Conservation (phyloP, 139 green algal species). For the Tetradesmus lagerheimii region DNA sequence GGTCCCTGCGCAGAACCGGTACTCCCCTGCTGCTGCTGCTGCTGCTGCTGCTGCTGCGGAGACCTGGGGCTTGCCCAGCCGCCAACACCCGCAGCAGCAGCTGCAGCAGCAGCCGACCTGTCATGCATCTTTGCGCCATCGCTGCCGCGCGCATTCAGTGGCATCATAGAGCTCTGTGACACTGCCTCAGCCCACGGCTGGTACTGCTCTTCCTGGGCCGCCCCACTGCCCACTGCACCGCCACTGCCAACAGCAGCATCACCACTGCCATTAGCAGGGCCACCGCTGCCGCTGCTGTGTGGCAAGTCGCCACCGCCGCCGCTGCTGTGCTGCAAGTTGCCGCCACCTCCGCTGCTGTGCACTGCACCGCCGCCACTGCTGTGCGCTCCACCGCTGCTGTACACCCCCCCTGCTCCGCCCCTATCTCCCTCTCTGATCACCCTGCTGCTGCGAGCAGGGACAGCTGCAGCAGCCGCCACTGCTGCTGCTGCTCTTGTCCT, state of each 20-base stretch:
- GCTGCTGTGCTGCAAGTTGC: background rate
- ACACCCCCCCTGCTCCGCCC: background rate
- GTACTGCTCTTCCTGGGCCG: constrained; percentile 9
- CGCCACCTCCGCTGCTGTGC: background rate
- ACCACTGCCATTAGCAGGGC: background rate
- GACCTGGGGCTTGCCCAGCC: background rate
- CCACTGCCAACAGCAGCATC: background rate
- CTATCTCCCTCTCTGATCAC: background rate
- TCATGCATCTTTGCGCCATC: background rate
- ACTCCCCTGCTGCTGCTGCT: background rate
- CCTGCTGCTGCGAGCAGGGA: background rate
- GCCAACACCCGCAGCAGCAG: background rate
- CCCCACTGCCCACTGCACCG: constrained; percentile 9
- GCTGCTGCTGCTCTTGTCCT: background rate
- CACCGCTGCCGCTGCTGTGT: background rate
- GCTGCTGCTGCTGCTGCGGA: background rate
- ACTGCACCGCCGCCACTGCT: background rate
- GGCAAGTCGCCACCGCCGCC: background rate
- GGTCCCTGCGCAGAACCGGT: too few species aligned
- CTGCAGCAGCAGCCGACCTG: background rate
- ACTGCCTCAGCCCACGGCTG: constrained; percentile 22
- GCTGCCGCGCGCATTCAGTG: background rate
- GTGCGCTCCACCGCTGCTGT: background rate
- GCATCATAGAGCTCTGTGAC: background rate
- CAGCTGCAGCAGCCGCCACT: background rate